Evolutionary conservation across 441 rosid genomes (phyloP).

Genomic region (Gossypium schwendimanii): DNA sequence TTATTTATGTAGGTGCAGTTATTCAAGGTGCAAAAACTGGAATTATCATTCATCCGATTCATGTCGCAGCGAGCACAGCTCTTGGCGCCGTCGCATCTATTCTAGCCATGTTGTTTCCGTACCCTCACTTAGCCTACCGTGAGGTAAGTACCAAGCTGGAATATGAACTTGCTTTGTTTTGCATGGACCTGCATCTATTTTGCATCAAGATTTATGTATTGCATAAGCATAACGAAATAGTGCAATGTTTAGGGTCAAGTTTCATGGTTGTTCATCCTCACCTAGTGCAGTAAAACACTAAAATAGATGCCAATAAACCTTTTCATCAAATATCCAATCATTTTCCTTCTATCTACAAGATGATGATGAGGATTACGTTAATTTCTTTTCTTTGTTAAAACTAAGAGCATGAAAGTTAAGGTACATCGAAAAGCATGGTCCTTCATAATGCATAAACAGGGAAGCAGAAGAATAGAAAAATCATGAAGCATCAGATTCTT

Average conservation of each 20-base stretch:
- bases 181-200: not conserved
- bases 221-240: not conserved
- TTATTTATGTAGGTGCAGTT: conserved; percentile 52
- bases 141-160: conserved; percentile 35
- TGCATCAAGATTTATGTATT: not conserved
- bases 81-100: conserved; percentile 69
- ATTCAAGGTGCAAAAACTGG: conserved; percentile 36
- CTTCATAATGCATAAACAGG: not conserved
- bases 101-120: conserved; percentile 59
- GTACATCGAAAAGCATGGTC: not conserved
- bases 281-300: not conserved
- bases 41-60: conserved; percentile 49
- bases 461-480: not conserved
- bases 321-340: not conserved
- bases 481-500: not conserved
- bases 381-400: not conserved
- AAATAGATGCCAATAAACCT: not conserved
- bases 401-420: not conserved
- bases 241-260: not conserved
- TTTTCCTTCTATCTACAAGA: not conserved
- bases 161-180: not conserved
- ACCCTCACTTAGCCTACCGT: conserved; percentile 51
- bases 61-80: conserved; percentile 52
- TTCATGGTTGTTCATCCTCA: not conserved
- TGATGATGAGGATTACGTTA: not conserved